Conservation (phyloP, 139 green algal genomes). For the Penium margaritaceum region DNA sequence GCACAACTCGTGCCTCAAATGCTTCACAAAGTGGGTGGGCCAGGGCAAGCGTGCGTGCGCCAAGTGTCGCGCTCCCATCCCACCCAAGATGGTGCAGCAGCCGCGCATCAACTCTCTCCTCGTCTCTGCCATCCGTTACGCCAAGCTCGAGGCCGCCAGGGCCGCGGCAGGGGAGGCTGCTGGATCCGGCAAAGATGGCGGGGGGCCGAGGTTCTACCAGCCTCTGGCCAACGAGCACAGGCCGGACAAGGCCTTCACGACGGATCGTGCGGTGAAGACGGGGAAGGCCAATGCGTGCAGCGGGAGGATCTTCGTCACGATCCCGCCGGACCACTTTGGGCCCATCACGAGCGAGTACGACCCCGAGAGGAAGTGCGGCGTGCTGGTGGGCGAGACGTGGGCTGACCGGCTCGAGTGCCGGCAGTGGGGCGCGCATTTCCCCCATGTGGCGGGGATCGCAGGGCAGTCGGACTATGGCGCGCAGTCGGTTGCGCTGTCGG, state of each 20-base stretch:
- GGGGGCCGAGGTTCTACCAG: slow-evolving; percentile 11
- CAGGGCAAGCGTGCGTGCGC: slow-evolving; percentile 77
- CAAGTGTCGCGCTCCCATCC: slow-evolving; percentile 71
- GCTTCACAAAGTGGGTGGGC: slow-evolving; percentile 70
- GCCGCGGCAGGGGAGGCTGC: neutral
- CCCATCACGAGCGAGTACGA: slow-evolving; percentile 83
- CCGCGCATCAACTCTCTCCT: slow-evolving; percentile 83
- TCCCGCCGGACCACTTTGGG: slow-evolving; percentile 82
- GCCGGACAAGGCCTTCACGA: slow-evolving; percentile 83
- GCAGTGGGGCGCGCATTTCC: slow-evolving; percentile 88
- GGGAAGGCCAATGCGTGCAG: slow-evolving; percentile 80
- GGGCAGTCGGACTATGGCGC: slow-evolving; percentile 71
- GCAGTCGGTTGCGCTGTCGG: slow-evolving; percentile 70
- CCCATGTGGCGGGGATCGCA: slow-evolving; percentile 91
- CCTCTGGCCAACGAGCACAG: slow-evolving; percentile 52
- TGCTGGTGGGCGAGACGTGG: slow-evolving; percentile 80
- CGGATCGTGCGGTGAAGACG: slow-evolving; percentile 61
- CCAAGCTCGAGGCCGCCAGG: slow-evolving; percentile 53
- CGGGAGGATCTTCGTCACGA: slow-evolving; percentile 82
- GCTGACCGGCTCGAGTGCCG: slow-evolving; percentile 85
- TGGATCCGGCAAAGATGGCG: no score
- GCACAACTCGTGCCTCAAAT: slow-evolving; percentile 93
- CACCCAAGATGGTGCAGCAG: slow-evolving; percentile 59
- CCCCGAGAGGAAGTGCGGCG: slow-evolving; percentile 60
- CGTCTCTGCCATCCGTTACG: slow-evolving; percentile 61